These are phyloP conservation scores for Backusella macrospora DNA, from an alignment of 192 early-diverging fungal species.

Conservation along the genomic window DNA sequence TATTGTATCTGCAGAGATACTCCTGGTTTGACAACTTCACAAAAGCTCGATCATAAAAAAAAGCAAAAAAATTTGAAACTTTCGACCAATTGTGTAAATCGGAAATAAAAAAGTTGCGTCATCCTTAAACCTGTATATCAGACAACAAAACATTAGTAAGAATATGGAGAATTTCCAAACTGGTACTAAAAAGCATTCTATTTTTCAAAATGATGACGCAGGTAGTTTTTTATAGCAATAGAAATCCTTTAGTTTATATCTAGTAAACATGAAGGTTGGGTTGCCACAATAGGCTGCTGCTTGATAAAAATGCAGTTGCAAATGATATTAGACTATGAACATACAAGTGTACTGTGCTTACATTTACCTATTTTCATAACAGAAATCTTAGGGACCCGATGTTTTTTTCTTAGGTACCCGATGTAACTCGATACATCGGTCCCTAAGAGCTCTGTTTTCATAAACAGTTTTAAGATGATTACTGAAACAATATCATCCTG, in stretches of 20 bases:
- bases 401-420: no score
- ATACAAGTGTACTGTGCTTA: slow-evolving; percentile 7
- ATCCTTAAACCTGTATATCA: background rate
- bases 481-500: slow-evolving; percentile 9
- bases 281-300: background rate
- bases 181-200: background rate
- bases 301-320: slow-evolving; percentile 9
- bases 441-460: no score
- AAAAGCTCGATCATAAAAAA: background rate
- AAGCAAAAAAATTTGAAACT: background rate
- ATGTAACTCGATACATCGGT: no score
- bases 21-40: background rate
- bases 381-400: no score
- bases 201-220: background rate
- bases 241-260: slow-evolving; percentile 1
- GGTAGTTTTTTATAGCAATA: background rate
- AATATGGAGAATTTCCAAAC: background rate
- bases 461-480: slow-evolving; percentile 2
- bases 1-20: background rate
- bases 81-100: no score
- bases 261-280: background rate
- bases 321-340: slow-evolving; percentile 9
- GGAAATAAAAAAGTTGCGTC: background rate
- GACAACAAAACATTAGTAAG: background rate
- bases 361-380: slow-evolving; percentile 12